Percentiles rank a stretch among this genome's conserved stretches.
Evolutionary conservation across 208 protist genomes (phyloP).

Genomic region (Trypanosoma brucei): DNA sequence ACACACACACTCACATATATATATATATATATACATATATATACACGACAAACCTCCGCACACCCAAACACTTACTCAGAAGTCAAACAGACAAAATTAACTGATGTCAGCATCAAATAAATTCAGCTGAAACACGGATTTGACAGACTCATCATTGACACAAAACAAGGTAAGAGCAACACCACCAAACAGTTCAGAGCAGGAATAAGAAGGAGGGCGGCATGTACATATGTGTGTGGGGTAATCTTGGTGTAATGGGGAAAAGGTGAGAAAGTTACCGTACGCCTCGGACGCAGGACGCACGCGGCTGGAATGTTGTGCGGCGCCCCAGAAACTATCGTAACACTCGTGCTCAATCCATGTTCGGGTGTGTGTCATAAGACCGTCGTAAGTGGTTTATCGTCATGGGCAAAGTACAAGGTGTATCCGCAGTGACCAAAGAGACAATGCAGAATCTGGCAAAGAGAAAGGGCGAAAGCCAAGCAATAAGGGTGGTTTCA

Average conservation of each 20-base stretch:
- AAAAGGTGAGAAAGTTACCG: not conserved
- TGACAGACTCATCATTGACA: slow-evolving; percentile 38
- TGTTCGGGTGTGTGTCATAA: slow-evolving; percentile 42
- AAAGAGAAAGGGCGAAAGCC: too few species aligned
- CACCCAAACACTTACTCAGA: slow-evolving; percentile 9
- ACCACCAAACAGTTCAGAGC: too few species aligned
- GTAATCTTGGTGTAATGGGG: not conserved
- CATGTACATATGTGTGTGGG: slow-evolving; percentile 1
- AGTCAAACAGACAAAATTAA: slow-evolving; percentile 38
- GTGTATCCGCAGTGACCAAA: too few species aligned
- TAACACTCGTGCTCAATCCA: slow-evolving; percentile 62
- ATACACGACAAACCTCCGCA: slow-evolving; percentile 22
- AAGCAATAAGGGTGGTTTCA: not conserved
- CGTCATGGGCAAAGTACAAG: slow-evolving; percentile 8
- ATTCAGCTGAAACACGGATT: slow-evolving; percentile 52
- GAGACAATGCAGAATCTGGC: too few species aligned
- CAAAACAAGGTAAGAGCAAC: not conserved
- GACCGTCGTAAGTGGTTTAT: slow-evolving; percentile 54
- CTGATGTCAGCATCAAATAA: slow-evolving; percentile 25
- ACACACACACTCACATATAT: too few species aligned
- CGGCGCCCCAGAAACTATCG: slow-evolving; percentile 30
- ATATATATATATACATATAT: too few species aligned
- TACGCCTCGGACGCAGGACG: slow-evolving; percentile 34
- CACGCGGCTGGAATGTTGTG: slow-evolving; percentile 51
- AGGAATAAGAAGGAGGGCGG: too few species aligned